Percentiles rank a stretch among this genome's conserved stretches.
Conservation (phyloP, 2,329 filamentous ascomycete species). For the Penicillium sumatraense region DNA sequence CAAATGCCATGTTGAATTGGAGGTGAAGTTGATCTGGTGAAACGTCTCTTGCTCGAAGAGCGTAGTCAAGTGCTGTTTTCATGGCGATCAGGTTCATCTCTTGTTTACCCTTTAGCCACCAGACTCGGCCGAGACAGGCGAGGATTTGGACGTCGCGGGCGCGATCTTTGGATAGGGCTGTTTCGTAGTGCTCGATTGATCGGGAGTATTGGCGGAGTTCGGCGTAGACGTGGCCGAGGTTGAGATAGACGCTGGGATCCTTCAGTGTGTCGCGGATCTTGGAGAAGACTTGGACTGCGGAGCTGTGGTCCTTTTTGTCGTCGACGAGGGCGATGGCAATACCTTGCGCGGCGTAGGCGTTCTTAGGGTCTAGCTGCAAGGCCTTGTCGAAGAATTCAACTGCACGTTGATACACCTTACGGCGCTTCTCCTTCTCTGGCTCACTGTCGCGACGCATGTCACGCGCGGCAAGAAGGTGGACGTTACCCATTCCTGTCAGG, state of each 20-base stretch:
- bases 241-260: constrained; percentile 86
- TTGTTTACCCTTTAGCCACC: constrained; percentile 77
- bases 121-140: constrained; percentile 84
- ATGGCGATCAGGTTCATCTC: constrained; percentile 66
- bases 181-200: constrained; percentile 92
- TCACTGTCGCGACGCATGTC: constrained; percentile 95
- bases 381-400: constrained; percentile 99
- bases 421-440: constrained; percentile 86
- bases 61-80: constrained; percentile 68
- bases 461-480: constrained; percentile 83
- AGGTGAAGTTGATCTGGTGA: constrained; percentile 86
- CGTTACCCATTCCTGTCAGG: constrained; percentile 93
- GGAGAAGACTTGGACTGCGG: constrained; percentile 83
- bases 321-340: constrained; percentile 93
- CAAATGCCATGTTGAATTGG: constrained; percentile 97
- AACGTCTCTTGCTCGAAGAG: constrained; percentile 70
- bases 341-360: constrained; percentile 94
- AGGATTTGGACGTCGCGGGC: constrained; percentile 79
- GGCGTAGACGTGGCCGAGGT: constrained; percentile 89
- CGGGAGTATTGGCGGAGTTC: constrained; percentile 89
- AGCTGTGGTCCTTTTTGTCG: constrained; percentile 86
- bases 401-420: constrained; percentile 83
- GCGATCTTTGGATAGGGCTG: constrained; percentile 77
- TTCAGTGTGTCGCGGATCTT: constrained; percentile 89
- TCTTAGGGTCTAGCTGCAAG: constrained; percentile 89